Evolutionary conservation across 208 protist species (phyloP), one percentile per base, ranked within the genome.

Genomic region (Leishmania amazonensis): DNA sequence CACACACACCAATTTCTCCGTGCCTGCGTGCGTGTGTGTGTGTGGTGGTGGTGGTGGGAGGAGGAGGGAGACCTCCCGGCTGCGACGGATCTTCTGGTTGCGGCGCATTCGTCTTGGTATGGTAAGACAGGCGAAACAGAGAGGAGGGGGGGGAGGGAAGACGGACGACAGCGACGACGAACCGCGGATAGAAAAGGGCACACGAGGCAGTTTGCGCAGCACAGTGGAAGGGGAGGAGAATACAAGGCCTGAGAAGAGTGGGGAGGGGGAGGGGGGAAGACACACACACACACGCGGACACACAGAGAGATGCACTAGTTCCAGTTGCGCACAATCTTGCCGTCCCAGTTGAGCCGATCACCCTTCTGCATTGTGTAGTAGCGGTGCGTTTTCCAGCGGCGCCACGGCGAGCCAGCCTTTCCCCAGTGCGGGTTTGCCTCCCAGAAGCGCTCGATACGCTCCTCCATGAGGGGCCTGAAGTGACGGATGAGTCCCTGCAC

Each of bases 401-500:
- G 89, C 91, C 90, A 95, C 79, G 93, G 93, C 35, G 91, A 95
- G 51, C 93, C 93, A 24, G 89, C n/a, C 80, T 96, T 87, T 8
- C 93, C 93, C 93, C 92, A 98, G 83, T 96, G 93, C 17, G 93
- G 95, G 86, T 96, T 96, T 9, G 92, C 95, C 81, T 91, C 89
- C 90, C 96, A 93, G 91, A 92, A 99, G 68, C 87, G 60, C 60
- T 96, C 93, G 78, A 99, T 99, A 76, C 99, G 94, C 58, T 97
- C 94, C 88, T 99, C 98, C 51, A 99, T 93, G 79, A 99, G 90
- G 5, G 95, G 98, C 31, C 94, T 84, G 87, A 99, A 99, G 90
- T 99, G 97, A 68, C 98, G 91, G 74, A 99, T 99, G 67, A 99
- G 93, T 45, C 99, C 99, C 87, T 99, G 99, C 70, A 99, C 97